Conservation (phyloP, 208 protist species). For the Zelonia costaricensis region DNA sequence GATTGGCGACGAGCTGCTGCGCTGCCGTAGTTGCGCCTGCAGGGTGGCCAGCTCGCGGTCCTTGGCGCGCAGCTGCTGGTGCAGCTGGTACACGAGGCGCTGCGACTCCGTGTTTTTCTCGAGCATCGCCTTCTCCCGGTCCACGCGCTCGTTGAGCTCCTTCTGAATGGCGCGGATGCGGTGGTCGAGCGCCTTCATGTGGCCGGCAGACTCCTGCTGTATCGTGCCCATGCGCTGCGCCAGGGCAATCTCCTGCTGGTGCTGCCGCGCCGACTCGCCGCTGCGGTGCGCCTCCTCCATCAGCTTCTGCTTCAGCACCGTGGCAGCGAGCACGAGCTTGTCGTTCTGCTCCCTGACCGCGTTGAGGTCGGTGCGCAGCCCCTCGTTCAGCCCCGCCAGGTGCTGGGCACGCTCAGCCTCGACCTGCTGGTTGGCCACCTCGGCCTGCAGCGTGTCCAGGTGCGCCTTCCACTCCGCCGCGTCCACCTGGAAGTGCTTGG, state of each 20-base stretch:
- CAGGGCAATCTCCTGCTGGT: conserved; percentile 80
- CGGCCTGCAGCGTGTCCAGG: conserved; percentile 51
- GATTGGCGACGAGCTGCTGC: not conserved
- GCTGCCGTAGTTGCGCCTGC: conserved; percentile 32
- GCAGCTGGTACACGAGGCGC: conserved; percentile 67
- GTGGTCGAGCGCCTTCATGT: conserved; percentile 63
- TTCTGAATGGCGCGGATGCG: conserved; percentile 68
- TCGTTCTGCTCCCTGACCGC: conserved; percentile 82
- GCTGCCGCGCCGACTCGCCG: conserved; percentile 48
- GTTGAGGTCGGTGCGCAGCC: conserved; percentile 54
- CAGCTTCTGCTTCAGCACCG: conserved; percentile 75
- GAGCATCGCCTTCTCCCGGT: conserved; percentile 63
- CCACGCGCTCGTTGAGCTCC: conserved; percentile 68
- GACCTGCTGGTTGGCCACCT: conserved; percentile 56
- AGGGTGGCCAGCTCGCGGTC: conserved; percentile 72
- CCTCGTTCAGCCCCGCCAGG: conserved; percentile 65
- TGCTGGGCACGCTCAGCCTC: conserved; percentile 60
- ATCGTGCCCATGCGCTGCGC: conserved; percentile 81
- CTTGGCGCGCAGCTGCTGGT: conserved; percentile 66
- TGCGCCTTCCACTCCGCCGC: conserved; percentile 61
- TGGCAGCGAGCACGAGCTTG: conserved; percentile 71
- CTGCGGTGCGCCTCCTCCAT: conserved; percentile 65
- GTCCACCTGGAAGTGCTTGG: conserved; percentile 52
- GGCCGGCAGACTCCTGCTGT: conserved; percentile 68
- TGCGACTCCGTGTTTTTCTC: conserved; percentile 74